A percentile compares a stretch with the other conserved stretches of the same genome.
phyloP scores from a whole-genome alignment of 371 early-diverging fungal species.

The Saksenaea vasiformis region DNA sequence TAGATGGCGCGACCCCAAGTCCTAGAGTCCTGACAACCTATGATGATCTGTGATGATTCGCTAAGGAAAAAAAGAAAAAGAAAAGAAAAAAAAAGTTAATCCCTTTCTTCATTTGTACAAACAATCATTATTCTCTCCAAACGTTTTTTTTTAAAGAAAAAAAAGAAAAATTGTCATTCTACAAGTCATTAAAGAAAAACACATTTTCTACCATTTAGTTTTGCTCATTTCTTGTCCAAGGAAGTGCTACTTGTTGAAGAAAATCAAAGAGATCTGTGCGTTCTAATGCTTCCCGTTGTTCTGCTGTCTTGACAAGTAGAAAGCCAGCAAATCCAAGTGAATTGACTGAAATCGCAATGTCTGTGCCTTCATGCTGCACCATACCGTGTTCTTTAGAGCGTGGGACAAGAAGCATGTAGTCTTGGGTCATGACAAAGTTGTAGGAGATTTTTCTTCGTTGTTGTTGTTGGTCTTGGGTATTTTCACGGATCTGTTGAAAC shows the following conservation, averaged over 20 bases:
- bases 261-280: constrained; percentile 39
- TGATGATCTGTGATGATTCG: constrained; percentile 40
- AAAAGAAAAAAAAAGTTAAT: background rate
- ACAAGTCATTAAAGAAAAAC: too few species aligned
- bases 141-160: background rate
- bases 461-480: background rate
- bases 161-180: too few species aligned
- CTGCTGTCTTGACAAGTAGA: constrained; percentile 57
- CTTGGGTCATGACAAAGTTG: constrained; percentile 67
- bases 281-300: constrained; percentile 52
- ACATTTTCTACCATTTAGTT: constrained; percentile 14
- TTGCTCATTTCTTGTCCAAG: constrained; percentile 22
- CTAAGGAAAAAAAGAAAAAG: too few species aligned
- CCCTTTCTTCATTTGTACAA: background rate
- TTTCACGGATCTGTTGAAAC: constrained; percentile 48
- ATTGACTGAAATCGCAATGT: constrained; percentile 54
- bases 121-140: background rate
- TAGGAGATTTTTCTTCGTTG: constrained; percentile 40
- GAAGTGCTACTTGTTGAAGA: constrained; percentile 25
- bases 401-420: constrained; percentile 77
- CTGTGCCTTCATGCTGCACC: constrained; percentile 21
- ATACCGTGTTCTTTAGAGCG: constrained; percentile 49
- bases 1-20: constrained; percentile 7
- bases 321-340: constrained; percentile 75
- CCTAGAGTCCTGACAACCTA: constrained; percentile 35